Percentiles rank a stretch among this genome's conserved stretches.
These are phyloP conservation scores for Tetrapisispora pingtungensis DNA, from an alignment of 805 yeast genomes.

Conservation along the genomic window DNA sequence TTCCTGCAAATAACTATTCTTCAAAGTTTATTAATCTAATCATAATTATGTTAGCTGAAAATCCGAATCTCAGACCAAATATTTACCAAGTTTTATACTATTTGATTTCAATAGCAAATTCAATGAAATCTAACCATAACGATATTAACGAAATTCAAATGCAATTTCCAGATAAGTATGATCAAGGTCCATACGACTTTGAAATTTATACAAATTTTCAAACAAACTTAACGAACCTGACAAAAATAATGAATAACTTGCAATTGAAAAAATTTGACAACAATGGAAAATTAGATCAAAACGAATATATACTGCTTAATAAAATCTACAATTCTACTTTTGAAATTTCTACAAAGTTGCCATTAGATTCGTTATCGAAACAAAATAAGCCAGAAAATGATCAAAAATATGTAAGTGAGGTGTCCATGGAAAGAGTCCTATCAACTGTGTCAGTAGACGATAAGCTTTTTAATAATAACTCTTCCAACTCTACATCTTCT, in stretches of 20 bases:
- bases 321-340: conserved; percentile 21
- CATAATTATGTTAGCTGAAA: conserved; percentile 71
- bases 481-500: neutral
- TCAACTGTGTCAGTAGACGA: neutral
- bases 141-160: conserved; percentile 29
- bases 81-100: conserved; percentile 68
- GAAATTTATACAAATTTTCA: conserved; percentile 47
- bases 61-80: conserved; percentile 78
- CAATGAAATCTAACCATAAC: neutral
- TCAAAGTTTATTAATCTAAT: conserved; percentile 67
- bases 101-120: conserved; percentile 48
- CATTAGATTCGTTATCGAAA: conserved; percentile 5
- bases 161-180: conserved; percentile 37
- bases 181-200: conserved; percentile 45
- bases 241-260: conserved; percentile 22
- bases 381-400: neutral
- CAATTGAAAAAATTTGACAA: conserved; percentile 17
- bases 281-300: conserved; percentile 5
- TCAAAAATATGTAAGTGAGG: neutral
- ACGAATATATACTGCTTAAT: conserved; percentile 16
- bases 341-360: conserved; percentile 25
- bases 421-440: neutral
- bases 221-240: conserved; percentile 24
- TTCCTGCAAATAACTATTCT: conserved; percentile 68
- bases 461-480: neutral